Evolutionary conservation across 2,329 filamentous ascomycete species (phyloP).

Genomic region (Madurella fahalii): DNA sequence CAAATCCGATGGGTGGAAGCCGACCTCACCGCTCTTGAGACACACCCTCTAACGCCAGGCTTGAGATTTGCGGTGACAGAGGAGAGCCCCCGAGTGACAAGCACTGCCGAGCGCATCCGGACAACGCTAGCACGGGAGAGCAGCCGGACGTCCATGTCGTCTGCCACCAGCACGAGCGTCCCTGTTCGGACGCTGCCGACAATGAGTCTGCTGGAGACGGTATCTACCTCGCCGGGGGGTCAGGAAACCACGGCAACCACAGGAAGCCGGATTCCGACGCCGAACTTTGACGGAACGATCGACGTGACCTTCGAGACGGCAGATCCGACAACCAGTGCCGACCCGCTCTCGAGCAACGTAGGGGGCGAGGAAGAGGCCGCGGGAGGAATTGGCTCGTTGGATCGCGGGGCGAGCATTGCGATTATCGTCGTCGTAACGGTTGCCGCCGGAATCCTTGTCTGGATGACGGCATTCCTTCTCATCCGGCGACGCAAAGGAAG

Average conservation of each 20-base stretch:
- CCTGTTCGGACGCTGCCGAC: background rate
- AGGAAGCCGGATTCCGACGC: background rate
- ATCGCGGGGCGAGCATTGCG: constrained; percentile 14
- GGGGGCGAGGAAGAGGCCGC: background rate
- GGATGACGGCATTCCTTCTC: constrained; percentile 14
- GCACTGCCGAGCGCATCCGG: too few relatives aligned
- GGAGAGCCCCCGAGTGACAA: background rate
- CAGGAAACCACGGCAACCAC: background rate
- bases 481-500: constrained; percentile 10
- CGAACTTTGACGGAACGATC: background rate
- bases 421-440: constrained; percentile 24
- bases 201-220: background rate
- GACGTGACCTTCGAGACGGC: background rate
- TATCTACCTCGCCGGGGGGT: background rate
- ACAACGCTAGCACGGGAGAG: too few relatives aligned
- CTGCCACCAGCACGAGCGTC: background rate
- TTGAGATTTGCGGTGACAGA: constrained; percentile 21
- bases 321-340: background rate
- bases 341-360: background rate
- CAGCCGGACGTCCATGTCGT: too few relatives aligned
- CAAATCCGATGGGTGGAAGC: constrained; percentile 37
- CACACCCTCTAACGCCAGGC: constrained; percentile 36
- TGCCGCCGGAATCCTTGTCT: constrained; percentile 12
- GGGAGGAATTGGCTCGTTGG: constrained; percentile 7
- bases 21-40: constrained; percentile 34